Base-by-base conservation (phyloP, 257 asterid genomes). In the Sherardia arvensis region DNA sequence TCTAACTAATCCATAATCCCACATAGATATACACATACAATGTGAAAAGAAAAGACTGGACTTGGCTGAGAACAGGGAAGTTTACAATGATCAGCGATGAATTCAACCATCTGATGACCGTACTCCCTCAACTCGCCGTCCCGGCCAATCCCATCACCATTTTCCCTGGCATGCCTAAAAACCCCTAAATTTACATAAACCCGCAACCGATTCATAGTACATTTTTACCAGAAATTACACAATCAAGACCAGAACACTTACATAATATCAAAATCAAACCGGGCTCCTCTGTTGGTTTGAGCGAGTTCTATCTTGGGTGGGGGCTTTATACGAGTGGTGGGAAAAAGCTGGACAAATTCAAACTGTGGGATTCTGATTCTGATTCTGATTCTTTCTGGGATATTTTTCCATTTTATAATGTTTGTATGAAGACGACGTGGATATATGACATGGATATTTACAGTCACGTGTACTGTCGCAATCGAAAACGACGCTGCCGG, bases 11-110 rank as follows among this genome's bases (percentile, higher is more conserved):
- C 30, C 26, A 23, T 20, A n/a, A 62, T 34, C 12, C 20, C 10
- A 61, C 11, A 38, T 29, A 40, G 23, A 47, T 10, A 10, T 47
- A 14, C 25, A 10, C 8, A 65, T 0, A 12, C 4, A 18, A 12
- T 33, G 18, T 61, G 7, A 30, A 23, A 25, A 76, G 72, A 30
- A 43, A 15, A 17, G 89, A 97, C 97, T 89, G 84, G 38, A 92
- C 99, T 89, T 92, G 99, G 74, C 99, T 92, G 63, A 85, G 90
- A 78, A 92, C 97, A 20, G 97, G 96, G 76, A 75, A 84, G 55
- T 48, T 77, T 57, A 89, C 97, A 30, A 92, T 84, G 73, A 76
- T 92, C 99, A 68, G 99, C 96, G 58, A 92, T 83, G 80, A 92
- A 92, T 72, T 92, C 99, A 25, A 89, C 97, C 99, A 92, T 89